Evolutionary conservation across 2,329 filamentous ascomycete genomes (phyloP), one percentile per base, ranked within the genome.

Genomic region (Purpureocillium lavendulum): DNA sequence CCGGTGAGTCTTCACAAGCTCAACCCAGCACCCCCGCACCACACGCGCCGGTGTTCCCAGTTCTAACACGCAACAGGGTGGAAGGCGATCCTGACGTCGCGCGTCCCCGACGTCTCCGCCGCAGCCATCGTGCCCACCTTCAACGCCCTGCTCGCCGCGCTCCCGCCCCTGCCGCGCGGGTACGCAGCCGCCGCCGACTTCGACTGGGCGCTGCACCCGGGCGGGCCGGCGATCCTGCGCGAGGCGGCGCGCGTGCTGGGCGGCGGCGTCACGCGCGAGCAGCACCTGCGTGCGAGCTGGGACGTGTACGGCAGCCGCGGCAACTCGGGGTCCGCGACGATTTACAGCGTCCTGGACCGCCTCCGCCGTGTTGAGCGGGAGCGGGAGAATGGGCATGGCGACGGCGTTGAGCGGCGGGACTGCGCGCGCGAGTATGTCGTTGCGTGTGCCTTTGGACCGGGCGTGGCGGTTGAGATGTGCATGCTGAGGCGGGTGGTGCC

Each of bases 161-260:
- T 67, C 7, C 54, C 73, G 16, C 61, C 64, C 2, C 57, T 77
- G 3, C 71, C 74, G 1, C 51, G 55, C 5, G 50, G 57, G 7
- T 71, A 71, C 49, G 52, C 56, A n/a, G 46, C 55, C 0, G 64
- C 80, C 0, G 55, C 65, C 0, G 74, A 82, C 43, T 84, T 83
- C 47, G 82, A 86, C 62, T 86, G 82, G 82, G 82, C 80, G 1
- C 71, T 86, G 53, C 82, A 86, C 49, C 82, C 82, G 0, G 82
- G 82, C 4, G 82, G 82, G 14, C 68, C 77, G 1, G 77, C 79
- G 1, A 82, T 86, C 32, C 62, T 86, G 2, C 69, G 76, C 0
- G 78, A 79, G 1, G 76, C 81, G 1, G 75, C 84, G 54, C 63
- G 63, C 32, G 66, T 64, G 1, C 67, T 86, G 65, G 55, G 60